Percentiles rank a stretch among this genome's conserved stretches.
phyloP scores from a whole-genome alignment of 1,284 basidiomycete species.

The Termitomyces sp. region DNA sequence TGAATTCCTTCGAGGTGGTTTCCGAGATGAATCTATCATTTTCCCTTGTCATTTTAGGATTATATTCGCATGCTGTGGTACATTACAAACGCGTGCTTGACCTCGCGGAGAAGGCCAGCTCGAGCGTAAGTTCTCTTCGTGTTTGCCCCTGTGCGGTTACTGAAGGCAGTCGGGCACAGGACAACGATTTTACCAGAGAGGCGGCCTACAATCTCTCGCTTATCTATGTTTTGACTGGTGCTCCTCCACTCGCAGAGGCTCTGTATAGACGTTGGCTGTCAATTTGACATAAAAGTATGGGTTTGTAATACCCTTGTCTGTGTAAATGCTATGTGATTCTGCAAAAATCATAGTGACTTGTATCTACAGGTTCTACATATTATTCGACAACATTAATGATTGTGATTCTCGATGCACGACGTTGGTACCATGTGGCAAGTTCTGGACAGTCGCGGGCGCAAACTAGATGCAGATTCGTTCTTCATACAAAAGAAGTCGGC shows the following conservation, averaged over 20 bases:
- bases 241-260: constrained; percentile 57
- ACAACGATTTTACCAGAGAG: constrained; percentile 55
- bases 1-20: neutral
- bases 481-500: too few relatives aligned
- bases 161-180: constrained; percentile 15
- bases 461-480: too few relatives aligned
- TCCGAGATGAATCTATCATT: neutral
- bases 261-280: constrained; percentile 70
- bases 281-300: constrained; percentile 30
- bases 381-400: too few relatives aligned
- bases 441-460: too few relatives aligned
- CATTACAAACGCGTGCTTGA: constrained; percentile 79
- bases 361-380: too few relatives aligned
- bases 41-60: constrained; percentile 40
- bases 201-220: constrained; percentile 87
- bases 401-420: too few relatives aligned
- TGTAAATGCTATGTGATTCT: too few relatives aligned
- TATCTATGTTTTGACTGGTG: constrained; percentile 76
- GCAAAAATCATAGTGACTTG: too few relatives aligned
- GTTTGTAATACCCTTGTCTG: too few relatives aligned
- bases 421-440: too few relatives aligned
- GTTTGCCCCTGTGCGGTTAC: neutral
- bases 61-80: constrained; percentile 73
- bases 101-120: constrained; percentile 42
- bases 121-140: constrained; percentile 9